Percentiles rank a stretch among this genome's conserved stretches.
Conservation (phyloP, 1,284 basidiomycete species). For the Taiwanofungus camphoratus region DNA sequence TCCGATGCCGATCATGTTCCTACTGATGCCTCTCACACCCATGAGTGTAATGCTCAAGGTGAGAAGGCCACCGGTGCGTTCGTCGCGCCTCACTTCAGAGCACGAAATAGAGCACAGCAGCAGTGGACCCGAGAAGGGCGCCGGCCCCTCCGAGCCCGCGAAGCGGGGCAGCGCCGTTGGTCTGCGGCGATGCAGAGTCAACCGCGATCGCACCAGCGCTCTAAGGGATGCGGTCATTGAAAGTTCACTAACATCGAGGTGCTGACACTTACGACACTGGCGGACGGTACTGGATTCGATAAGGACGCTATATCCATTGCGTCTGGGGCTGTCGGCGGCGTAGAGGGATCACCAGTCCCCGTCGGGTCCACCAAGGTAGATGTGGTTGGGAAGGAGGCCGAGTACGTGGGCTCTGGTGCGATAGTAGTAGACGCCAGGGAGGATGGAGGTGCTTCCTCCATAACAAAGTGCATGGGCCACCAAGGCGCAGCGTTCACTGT, state of each 20-base stretch:
- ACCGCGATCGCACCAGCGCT: not conserved
- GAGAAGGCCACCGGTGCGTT: too few species aligned
- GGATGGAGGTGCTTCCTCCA: not conserved
- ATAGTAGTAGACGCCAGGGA: not conserved
- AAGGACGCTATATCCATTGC: too few species aligned
- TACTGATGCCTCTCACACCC: too few species aligned
- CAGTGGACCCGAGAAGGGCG: not conserved
- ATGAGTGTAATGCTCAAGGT: too few species aligned
- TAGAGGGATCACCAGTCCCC: too few species aligned
- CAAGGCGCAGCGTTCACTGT: not conserved
- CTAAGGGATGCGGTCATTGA: not conserved
- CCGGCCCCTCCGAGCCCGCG: not conserved
- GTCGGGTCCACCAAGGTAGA: too few species aligned
- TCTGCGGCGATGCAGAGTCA: not conserved
- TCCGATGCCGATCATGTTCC: too few species aligned
- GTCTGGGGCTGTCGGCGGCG: too few species aligned
- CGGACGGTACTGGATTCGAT: not conserved
- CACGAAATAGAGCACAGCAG: not conserved
- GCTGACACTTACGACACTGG: not conserved
- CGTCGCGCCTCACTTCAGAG: not conserved
- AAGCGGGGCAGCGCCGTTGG: not conserved
- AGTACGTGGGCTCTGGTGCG: not conserved
- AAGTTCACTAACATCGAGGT: not conserved
- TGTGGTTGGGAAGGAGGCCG: not conserved
- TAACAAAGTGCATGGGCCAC: conserved; percentile 2